Conservation (phyloP, 202 grass and related monocot genomes). For the Carex arenaria region DNA sequence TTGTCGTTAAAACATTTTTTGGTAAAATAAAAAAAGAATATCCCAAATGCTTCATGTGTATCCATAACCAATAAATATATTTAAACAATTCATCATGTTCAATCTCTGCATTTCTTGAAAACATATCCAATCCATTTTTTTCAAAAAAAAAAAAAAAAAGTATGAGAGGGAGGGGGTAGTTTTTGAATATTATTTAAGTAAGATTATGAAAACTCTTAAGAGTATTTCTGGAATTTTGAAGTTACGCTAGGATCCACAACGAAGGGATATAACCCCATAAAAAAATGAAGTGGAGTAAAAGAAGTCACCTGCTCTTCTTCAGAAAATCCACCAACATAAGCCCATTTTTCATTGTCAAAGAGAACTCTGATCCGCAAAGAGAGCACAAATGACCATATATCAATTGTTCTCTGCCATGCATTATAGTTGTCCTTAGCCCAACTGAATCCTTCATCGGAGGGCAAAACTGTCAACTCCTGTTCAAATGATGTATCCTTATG, state of each 20-base stretch:
- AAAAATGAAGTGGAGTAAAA: not conserved
- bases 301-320: slow-evolving; percentile 73
- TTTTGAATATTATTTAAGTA: not conserved
- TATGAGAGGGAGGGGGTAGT: not conserved
- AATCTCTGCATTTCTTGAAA: slow-evolving; percentile 3
- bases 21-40: not conserved
- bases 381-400: slow-evolving; percentile 92
- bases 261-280: not conserved
- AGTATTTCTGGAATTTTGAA: not conserved
- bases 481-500: slow-evolving; percentile 35
- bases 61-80: not conserved
- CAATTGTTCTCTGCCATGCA: slow-evolving; percentile 60
- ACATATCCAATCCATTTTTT: not conserved
- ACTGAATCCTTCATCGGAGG: slow-evolving; percentile 86
- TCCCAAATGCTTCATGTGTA: not conserved
- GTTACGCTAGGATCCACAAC: not conserved
- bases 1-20: not conserved
- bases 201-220: not conserved
- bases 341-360: slow-evolving; percentile 83
- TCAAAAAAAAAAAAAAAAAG: not conserved
- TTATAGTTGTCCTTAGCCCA: slow-evolving; percentile 90
- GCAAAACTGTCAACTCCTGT: slow-evolving; percentile 72
- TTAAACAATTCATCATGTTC: not conserved
- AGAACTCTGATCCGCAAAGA: slow-evolving; percentile 59
- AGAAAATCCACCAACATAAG: slow-evolving; percentile 73